Percentiles rank a stretch among this genome's conserved stretches.
Conservation (phyloP, 345 rosid genomes). For the Populus deltoides region DNA sequence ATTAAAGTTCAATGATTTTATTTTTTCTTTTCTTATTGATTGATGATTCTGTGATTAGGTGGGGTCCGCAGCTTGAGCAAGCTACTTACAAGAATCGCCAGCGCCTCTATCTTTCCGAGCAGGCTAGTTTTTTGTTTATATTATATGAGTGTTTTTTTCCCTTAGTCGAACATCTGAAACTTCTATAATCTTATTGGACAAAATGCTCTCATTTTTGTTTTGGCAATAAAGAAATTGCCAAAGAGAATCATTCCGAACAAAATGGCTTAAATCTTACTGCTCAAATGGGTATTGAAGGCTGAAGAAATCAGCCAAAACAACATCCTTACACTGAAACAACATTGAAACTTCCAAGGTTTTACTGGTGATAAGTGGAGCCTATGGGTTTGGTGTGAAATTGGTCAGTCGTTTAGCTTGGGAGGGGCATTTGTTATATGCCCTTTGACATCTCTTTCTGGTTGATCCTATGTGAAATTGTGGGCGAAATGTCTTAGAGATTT, state of each 20-base stretch:
- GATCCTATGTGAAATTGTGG: not conserved
- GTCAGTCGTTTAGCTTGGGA: not conserved
- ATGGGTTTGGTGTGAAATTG: not conserved
- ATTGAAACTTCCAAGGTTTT: not conserved
- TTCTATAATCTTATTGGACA: not conserved
- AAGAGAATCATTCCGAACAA: not conserved
- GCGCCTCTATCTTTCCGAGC: slow-evolving; percentile 67
- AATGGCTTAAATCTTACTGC: not conserved
- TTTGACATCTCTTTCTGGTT: not conserved
- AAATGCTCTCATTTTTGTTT: not conserved
- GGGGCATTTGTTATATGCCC: not conserved
- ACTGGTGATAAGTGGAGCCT: not conserved
- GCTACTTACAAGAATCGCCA: slow-evolving; percentile 66
- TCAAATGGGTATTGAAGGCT: not conserved
- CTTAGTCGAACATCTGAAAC: not conserved
- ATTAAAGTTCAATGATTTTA: not conserved
- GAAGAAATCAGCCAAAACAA: not conserved
- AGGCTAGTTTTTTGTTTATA: slow-evolving; percentile 32
- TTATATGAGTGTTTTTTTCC: not conserved
- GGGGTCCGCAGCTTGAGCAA: slow-evolving; percentile 75
- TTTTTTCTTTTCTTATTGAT: not conserved
- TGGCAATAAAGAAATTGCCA: not conserved
- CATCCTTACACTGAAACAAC: not conserved
- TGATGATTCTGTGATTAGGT: slow-evolving; percentile 29
- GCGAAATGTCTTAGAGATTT: not conserved